A percentile compares a stretch with the other conserved stretches of the same genome.
Evolutionary conservation across 2,329 filamentous ascomycete genomes (phyloP).

Genomic region (Colletotrichum viniferum): DNA sequence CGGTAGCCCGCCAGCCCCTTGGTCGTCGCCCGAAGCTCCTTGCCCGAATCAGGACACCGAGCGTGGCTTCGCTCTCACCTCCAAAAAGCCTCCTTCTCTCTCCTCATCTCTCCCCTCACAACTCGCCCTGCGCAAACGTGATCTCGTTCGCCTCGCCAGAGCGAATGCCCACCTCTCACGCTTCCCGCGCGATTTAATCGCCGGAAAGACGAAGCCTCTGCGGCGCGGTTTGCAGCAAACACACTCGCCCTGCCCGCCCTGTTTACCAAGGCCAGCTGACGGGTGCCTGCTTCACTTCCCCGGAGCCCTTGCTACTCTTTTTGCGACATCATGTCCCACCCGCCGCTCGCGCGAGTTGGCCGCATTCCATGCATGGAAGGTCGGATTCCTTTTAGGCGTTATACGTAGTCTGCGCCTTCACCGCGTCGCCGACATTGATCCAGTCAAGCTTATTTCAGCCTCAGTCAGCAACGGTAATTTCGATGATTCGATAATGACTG

Average conservation of each 20-base stretch:
- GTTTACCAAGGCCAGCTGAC: neutral
- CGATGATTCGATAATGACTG: neutral
- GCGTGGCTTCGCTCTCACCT: slow-evolving; percentile 13
- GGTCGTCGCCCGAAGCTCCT: neutral
- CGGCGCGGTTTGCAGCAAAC: neutral
- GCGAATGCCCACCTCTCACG: neutral
- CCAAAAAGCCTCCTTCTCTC: neutral
- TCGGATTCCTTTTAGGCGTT: slow-evolving; percentile 35
- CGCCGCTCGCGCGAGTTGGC: neutral
- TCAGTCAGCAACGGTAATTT: neutral
- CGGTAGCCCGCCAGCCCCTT: neutral
- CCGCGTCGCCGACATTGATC: slow-evolving; percentile 43
- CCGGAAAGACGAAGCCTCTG: neutral
- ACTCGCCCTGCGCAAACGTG: neutral
- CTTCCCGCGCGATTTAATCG: neutral
- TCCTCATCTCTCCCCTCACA: neutral
- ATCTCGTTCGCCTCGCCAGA: neutral
- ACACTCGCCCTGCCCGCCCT: neutral
- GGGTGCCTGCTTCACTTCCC: neutral
- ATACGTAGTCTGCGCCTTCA: slow-evolving; percentile 39
- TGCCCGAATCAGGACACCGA: slow-evolving; percentile 17
- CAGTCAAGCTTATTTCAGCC: slow-evolving; percentile 44
- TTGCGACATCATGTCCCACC: neutral
- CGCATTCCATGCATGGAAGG: neutral
- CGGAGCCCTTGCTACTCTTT: neutral